Evolutionary conservation across 495 filamentous ascomycete species (phyloP), one percentile per base, ranked within the genome.

Genomic region (Xylaria flabelliformis): DNA sequence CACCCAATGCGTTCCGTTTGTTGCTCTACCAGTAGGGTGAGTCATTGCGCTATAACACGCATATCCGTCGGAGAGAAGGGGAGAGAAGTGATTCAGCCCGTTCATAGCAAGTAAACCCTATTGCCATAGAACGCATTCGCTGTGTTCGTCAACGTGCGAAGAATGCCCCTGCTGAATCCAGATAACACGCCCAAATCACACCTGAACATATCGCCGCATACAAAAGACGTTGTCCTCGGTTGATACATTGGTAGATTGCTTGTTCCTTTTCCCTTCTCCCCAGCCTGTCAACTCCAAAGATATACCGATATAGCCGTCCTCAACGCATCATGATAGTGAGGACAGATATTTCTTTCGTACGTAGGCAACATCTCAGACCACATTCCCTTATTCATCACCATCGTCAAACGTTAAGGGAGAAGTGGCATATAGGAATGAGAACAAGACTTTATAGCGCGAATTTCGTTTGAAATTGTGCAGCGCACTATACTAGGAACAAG

Each of bases 401-500:
- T 63, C 58, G 56, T 61, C 41, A 61, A 63, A 51, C 46, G n/a
- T 63, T 15, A 62, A 15, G 48, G 48, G 12, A 36, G 19, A 66
- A 67, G 59, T 64, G 69, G 62, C 21, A 19, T 56, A 48, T 8
- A 42, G 48, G 58, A 61, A 71, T 46, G 59, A 56, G 39, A 56
- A 55, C 46, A 34, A 55, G 21, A 56, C 21, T 56, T 64, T 26
- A 50, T 62, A 59, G 32, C 36, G 53, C 48, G 63, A 50, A 48
- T 21, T 59, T 56, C 17, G 21, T 44, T 7, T 56, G 70, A 59
- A 61, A 72, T 36, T 59, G 42, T 59, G 53, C 50, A 50, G 63
- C n/a, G 41, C 70, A 67, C 41, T 61, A 72, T 61, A 72, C 70
- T 50, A 67, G 53, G 51, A 72, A 59, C 39, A 72, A 67, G 36